These are phyloP conservation scores for Rhizopus sp. DNA, from an alignment of 371 early-diverging fungal species.

Conservation along the genomic window DNA sequence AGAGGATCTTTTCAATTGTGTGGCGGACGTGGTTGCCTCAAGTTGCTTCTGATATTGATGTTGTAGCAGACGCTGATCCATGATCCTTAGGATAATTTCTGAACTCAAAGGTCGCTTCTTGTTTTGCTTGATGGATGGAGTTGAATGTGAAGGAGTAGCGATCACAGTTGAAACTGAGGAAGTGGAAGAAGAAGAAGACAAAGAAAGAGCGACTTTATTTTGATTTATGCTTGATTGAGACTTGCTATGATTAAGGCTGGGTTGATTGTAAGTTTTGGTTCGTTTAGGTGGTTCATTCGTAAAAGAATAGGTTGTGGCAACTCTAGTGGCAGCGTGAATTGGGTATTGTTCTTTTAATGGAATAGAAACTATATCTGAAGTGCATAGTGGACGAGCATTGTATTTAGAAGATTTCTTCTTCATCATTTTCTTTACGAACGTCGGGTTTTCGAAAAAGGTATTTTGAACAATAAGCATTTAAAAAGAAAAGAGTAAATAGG, in stretches of 20 bases:
- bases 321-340: slow-evolving; percentile 11
- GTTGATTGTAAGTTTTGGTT: slow-evolving; percentile 25
- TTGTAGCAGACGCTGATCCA: slow-evolving; percentile 23
- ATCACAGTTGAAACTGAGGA: slow-evolving; percentile 20
- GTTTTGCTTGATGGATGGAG: background rate
- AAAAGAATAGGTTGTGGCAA: slow-evolving; percentile 2
- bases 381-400: slow-evolving; percentile 17
- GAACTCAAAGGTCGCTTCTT: slow-evolving; percentile 22
- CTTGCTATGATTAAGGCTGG: slow-evolving; percentile 5
- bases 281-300: slow-evolving; percentile 1
- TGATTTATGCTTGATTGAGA: background rate
- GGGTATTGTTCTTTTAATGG: slow-evolving; percentile 10
- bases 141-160: background rate
- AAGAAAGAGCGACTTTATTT: slow-evolving; percentile 7
- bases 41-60: slow-evolving; percentile 6
- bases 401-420: slow-evolving; percentile 22
- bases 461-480: background rate
- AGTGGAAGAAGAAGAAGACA: slow-evolving; percentile 6
- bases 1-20: background rate
- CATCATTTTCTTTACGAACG: slow-evolving; percentile 25
- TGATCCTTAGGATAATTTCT: slow-evolving; percentile 22
- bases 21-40: background rate
- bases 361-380: slow-evolving; percentile 13
- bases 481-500: background rate
- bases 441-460: slow-evolving; percentile 21